Evolutionary conservation across 1,139 yeast genomes (phyloP).

Genomic region (Lodderomyces jiufengensis): DNA sequence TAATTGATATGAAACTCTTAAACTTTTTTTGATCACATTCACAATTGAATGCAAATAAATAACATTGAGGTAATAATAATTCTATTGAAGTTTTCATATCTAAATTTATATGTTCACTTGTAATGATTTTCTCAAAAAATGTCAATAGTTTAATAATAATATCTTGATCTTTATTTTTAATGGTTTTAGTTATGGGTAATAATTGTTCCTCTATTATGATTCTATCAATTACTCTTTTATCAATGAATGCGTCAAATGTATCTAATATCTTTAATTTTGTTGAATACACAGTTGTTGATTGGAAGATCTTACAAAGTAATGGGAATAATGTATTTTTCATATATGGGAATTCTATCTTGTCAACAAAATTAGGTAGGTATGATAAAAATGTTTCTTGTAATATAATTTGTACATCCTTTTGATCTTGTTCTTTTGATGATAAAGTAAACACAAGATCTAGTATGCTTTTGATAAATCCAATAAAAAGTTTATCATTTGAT

Average conservation of each 20-base stretch:
- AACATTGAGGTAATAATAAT: conserved; percentile 36
- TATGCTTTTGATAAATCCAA: conserved; percentile 30
- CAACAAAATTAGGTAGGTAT: conserved; percentile 42
- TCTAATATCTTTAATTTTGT: conserved; percentile 71
- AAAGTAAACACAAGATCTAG: conserved; percentile 29
- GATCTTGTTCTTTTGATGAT: conserved; percentile 24
- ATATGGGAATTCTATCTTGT: conserved; percentile 63
- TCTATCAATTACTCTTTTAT: conserved; percentile 61
- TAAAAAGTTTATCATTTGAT: conserved; percentile 45
- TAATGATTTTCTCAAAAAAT: conserved; percentile 47
- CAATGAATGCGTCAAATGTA: conserved; percentile 58
- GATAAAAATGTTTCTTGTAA: conserved; percentile 57
- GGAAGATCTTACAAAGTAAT: conserved; percentile 63
- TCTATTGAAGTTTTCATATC: conserved; percentile 39
- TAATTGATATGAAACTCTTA: conserved; percentile 24
- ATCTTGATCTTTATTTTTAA: conserved; percentile 74
- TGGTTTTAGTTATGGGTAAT: conserved; percentile 66
- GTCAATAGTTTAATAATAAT: conserved; percentile 55
- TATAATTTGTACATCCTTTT: conserved; percentile 31
- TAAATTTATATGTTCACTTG: conserved; percentile 34
- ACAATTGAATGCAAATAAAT: conserved; percentile 39
- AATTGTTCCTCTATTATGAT: conserved; percentile 71
- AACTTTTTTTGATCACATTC: conserved; percentile 40
- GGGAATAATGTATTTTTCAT: conserved; percentile 76
- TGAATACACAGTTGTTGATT: conserved; percentile 77